phyloP scores from a whole-genome alignment of 2,329 filamentous ascomycete species.

The Fonsecaea nubica region DNA sequence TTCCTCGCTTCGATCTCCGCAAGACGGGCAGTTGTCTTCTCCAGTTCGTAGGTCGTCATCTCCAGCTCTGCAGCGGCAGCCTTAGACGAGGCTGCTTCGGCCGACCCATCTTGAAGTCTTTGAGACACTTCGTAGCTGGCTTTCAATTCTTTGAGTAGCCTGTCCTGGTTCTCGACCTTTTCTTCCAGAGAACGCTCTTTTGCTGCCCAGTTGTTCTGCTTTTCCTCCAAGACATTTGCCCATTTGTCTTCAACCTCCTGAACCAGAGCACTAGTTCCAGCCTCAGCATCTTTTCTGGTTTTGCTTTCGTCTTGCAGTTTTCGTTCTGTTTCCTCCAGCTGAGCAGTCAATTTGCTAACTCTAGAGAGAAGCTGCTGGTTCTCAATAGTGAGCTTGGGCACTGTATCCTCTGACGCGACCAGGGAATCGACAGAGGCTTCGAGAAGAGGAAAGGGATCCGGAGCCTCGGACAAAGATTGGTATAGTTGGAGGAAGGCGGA shows the following conservation, averaged over 20 bases:
- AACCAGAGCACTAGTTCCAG: conserved; percentile 76
- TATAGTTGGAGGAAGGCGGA: conserved; percentile 93
- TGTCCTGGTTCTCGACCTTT: conserved; percentile 92
- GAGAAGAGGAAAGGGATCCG: conserved; percentile 93
- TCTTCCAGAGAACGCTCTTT: conserved; percentile 92
- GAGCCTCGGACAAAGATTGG: conserved; percentile 90
- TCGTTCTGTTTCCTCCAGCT: conserved; percentile 82
- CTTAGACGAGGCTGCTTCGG: conserved; percentile 63
- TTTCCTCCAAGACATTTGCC: conserved; percentile 88
- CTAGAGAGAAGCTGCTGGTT: conserved; percentile 85
- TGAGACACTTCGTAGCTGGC: conserved; percentile 97
- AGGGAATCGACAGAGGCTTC: conserved; percentile 96
- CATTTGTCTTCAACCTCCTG: conserved; percentile 91
- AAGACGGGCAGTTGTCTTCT: conserved; percentile 83
- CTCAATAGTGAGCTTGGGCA: conserved; percentile 87
- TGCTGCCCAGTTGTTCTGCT: conserved; percentile 93
- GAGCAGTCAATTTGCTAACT: conserved; percentile 74
- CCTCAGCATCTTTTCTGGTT: conserved; percentile 76
- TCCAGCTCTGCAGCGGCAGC: conserved; percentile 90
- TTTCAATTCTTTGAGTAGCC: conserved; percentile 90
- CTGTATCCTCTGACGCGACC: conserved; percentile 86
- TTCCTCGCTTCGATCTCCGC: conserved; percentile 93
- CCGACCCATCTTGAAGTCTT: conserved; percentile 73
- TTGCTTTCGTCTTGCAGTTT: conserved; percentile 79
- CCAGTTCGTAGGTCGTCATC: conserved; percentile 88